phyloP scores from a whole-genome alignment of 371 early-diverging fungal genomes.

The Mortierella sp. region DNA sequence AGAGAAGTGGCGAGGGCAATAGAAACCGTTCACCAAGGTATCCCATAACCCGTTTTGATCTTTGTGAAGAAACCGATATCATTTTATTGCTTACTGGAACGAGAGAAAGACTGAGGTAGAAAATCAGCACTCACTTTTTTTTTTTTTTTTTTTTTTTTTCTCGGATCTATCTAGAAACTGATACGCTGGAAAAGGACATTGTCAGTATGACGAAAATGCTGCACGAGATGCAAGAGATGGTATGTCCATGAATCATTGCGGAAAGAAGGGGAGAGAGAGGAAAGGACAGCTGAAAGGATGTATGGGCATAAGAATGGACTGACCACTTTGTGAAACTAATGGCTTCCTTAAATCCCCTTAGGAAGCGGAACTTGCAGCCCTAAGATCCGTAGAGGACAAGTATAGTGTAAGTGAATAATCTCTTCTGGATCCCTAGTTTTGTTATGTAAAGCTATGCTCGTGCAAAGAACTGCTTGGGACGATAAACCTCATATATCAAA shows the following conservation, averaged over 20 bases:
- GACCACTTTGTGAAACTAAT: background rate
- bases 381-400: conserved; percentile 28
- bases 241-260: background rate
- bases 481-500: no score
- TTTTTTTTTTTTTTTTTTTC: background rate
- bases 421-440: background rate
- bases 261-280: no score
- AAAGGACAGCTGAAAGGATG: no score
- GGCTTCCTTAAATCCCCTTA: background rate
- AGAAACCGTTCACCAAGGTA: conserved; percentile 11
- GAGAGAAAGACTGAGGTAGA: no score
- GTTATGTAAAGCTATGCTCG: no score
- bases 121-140: background rate
- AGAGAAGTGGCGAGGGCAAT: conserved; percentile 10
- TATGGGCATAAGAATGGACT: no score
- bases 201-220: conserved; percentile 13
- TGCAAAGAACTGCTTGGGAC: no score
- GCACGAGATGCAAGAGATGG: conserved; percentile 26
- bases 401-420: conserved; percentile 16
- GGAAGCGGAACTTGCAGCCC: conserved; percentile 18
- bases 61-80: no score
- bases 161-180: conserved; percentile 4
- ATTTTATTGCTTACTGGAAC: no score
- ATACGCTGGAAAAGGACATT: conserved; percentile 9
- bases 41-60: background rate